phyloP scores from a whole-genome alignment of 1,284 basidiomycete species.

The Tylopilus sp. region DNA sequence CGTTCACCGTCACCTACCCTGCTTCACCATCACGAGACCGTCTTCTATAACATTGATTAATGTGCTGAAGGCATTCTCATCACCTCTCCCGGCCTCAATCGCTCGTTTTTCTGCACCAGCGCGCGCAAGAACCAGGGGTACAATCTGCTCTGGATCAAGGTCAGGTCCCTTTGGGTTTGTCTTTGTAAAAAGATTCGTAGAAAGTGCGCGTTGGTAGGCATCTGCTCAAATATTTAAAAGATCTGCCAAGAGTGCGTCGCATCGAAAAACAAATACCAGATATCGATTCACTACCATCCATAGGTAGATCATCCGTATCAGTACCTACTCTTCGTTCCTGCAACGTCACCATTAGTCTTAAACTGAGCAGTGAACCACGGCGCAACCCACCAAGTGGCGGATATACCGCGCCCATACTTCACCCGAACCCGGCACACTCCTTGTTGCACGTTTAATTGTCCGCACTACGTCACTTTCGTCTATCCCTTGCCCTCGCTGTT shows the following conservation, averaged over 20 bases:
- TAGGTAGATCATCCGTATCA: slow-evolving; percentile 29
- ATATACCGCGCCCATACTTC: slow-evolving; percentile 78
- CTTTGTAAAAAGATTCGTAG: slow-evolving; percentile 58
- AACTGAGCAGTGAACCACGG: not conserved
- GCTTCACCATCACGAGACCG: slow-evolving; percentile 64
- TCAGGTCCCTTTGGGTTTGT: slow-evolving; percentile 27
- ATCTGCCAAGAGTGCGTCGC: not conserved
- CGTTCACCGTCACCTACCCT: slow-evolving; percentile 50
- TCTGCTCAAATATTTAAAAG: slow-evolving; percentile 48
- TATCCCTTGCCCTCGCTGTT: slow-evolving; percentile 57
- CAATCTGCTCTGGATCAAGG: slow-evolving; percentile 67
- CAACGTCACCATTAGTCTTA: not conserved
- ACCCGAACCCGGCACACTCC: slow-evolving; percentile 72
- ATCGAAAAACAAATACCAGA: slow-evolving; percentile 34
- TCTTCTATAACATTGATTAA: slow-evolving; percentile 64
- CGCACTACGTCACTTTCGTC: slow-evolving; percentile 51
- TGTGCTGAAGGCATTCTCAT: slow-evolving; percentile 56
- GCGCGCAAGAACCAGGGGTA: slow-evolving; percentile 69
- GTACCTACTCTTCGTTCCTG: slow-evolving; percentile 52
- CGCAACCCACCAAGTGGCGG: slow-evolving; percentile 59
- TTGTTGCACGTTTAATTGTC: slow-evolving; percentile 60
- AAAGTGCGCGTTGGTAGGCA: slow-evolving; percentile 62
- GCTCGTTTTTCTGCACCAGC: slow-evolving; percentile 68
- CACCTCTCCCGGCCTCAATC: slow-evolving; percentile 53
- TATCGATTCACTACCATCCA: slow-evolving; percentile 49